Base-by-base conservation (phyloP, 2,329 filamentous ascomycete species). In the Daldinia sp. region DNA sequence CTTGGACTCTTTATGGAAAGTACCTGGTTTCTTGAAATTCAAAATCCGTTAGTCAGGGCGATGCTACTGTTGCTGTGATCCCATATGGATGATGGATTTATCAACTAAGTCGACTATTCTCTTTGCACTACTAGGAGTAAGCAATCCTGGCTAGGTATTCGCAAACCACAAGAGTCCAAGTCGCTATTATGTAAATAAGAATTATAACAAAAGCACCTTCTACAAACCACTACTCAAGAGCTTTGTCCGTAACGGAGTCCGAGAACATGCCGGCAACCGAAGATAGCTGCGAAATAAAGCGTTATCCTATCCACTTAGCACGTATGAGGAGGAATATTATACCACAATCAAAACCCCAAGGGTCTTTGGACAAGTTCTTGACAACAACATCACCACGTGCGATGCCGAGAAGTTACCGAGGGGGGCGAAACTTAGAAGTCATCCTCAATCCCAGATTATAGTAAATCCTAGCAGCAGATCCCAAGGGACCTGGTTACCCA, bases 391-490 rank as follows among this genome's bases (percentile, higher is more conserved):
- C 5, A 33, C 26, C 26, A 51, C 46, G 46, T 51, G 46, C 26
- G 20, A 33, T 18, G 15, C 46, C 46, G 46, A 50, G 6, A 30
- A 50, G 26, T 50, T 50, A 3, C 46, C 46, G 46, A 51, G 46
- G 3, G 20, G 7, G 15, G 26, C 26, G 20, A 54, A 26, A 18
- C 51, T 54, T 54, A 53, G 60, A 51, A 51, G 6, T 26, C 1
- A n/a, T 50, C 26, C 10, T 50, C 46, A 33, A 1, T 51, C 15
- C 46, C 26, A 33, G 46, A 54, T 54, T 63, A 50, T 48, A 51
- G 63, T 12, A 28, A 68, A 73, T 74, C 73, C 73, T 54, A 53
- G 71, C 23, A 69, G 71, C 41, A 69, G 68, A 74, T 74, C 73
- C 71, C 69, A 68, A 70, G 58, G 58, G 65, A 70, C 64, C 65